Conservation (phyloP, 164 flowering plant species). For the Platanus orientalis region DNA sequence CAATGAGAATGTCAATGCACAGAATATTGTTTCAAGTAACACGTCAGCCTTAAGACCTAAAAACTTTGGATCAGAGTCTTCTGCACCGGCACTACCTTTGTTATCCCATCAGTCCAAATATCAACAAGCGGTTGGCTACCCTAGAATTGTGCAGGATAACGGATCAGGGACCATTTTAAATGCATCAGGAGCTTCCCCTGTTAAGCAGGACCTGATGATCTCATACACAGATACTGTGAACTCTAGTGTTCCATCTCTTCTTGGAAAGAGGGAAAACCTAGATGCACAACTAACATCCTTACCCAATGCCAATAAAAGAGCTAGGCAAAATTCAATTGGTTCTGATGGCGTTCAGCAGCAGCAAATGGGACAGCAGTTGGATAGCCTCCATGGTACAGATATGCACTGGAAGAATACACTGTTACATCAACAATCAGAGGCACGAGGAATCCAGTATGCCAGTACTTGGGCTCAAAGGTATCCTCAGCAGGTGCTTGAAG, state of each 20-base stretch:
- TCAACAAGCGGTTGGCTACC: constrained; percentile 37
- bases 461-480: constrained; percentile 48
- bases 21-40: constrained; percentile 32
- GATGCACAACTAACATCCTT: constrained; percentile 54
- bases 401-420: constrained; percentile 59
- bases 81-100: constrained; percentile 37
- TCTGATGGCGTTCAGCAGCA: constrained; percentile 52
- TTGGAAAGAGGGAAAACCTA: constrained; percentile 64
- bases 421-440: constrained; percentile 49
- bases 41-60: constrained; percentile 36
- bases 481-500: constrained; percentile 56
- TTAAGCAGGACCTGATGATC: constrained; percentile 56
- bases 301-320: constrained; percentile 49
- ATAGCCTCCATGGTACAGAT: constrained; percentile 55
- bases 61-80: constrained; percentile 38
- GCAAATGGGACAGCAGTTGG: constrained; percentile 42
- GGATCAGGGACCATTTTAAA: constrained; percentile 35
- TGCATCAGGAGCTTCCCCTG: constrained; percentile 38
- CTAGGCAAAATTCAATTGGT: constrained; percentile 39
- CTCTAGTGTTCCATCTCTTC: constrained; percentile 32
- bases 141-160: constrained; percentile 50
- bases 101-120: constrained; percentile 44
- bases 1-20: constrained; percentile 36
- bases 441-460: constrained; percentile 56
- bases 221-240: constrained; percentile 53